Evolutionary conservation across 1,284 basidiomycete species (phyloP).

Genomic region (Heterobasidion parviporum): DNA sequence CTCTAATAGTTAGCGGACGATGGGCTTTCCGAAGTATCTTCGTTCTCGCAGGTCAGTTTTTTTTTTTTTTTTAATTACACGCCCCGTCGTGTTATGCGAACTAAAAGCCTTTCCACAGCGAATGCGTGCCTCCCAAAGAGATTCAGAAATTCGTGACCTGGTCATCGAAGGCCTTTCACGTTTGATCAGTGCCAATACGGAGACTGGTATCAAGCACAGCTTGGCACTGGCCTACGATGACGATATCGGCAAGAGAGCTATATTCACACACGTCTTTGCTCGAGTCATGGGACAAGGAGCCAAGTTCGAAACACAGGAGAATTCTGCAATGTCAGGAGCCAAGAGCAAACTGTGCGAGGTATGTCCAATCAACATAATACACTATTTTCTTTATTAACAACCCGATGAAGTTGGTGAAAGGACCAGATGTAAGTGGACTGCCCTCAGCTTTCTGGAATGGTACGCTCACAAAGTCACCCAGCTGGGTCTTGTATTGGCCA

Average conservation of each 20-base stretch:
- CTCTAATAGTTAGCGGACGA: slow-evolving; percentile 23
- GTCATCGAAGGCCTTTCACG: slow-evolving; percentile 76
- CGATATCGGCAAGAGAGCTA: slow-evolving; percentile 66
- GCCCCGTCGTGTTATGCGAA: background rate
- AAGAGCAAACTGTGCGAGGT: slow-evolving; percentile 65
- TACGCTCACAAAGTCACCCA: slow-evolving; percentile 19
- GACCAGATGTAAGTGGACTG: slow-evolving; percentile 50
- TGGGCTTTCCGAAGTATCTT: slow-evolving; percentile 42
- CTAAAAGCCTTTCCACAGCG: slow-evolving; percentile 25
- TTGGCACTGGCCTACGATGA: slow-evolving; percentile 74
- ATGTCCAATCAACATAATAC: slow-evolving; percentile 13
- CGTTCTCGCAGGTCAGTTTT: slow-evolving; percentile 36
- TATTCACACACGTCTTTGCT: slow-evolving; percentile 86
- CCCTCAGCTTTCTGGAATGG: background rate
- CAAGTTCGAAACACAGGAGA: slow-evolving; percentile 55
- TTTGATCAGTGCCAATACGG: slow-evolving; percentile 79
- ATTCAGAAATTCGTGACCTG: slow-evolving; percentile 59
- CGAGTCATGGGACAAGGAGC: slow-evolving; percentile 79
- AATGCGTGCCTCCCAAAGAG: slow-evolving; percentile 39
- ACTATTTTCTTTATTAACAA: slow-evolving; percentile 3
- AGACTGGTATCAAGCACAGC: slow-evolving; percentile 86
- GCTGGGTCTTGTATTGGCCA: slow-evolving; percentile 75
- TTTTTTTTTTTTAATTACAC: background rate
- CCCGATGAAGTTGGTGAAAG: slow-evolving; percentile 53
- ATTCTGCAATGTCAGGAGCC: slow-evolving; percentile 39